Conservation (phyloP, 2,329 filamentous ascomycete species). For the Colletotrichum sp. region DNA sequence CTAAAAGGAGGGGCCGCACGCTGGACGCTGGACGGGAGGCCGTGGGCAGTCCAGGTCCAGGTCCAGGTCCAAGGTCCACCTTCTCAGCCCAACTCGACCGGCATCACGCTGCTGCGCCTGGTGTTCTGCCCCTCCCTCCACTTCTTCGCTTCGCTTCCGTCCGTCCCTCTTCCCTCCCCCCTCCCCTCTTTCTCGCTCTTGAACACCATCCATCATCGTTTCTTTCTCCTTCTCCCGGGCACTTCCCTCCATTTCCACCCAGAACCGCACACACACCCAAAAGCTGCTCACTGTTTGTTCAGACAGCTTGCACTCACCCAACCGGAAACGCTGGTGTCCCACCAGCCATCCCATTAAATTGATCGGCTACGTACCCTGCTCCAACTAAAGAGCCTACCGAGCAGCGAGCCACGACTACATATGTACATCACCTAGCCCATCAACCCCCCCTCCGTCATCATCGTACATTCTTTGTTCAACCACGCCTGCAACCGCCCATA, state of each 20-base stretch:
- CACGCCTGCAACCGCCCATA: conserved; percentile 3
- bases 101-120: background rate
- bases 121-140: conserved; percentile 1
- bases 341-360: conserved; percentile 13
- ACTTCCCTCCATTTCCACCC: background rate
- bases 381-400: background rate
- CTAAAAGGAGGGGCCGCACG: background rate
- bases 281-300: background rate
- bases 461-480: conserved; percentile 15
- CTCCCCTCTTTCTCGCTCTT: background rate
- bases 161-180: background rate
- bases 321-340: background rate
- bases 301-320: background rate
- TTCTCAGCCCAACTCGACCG: conserved; percentile 7
- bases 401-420: background rate
- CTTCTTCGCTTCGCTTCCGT: background rate
- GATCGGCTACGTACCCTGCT: background rate
- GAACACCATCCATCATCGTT: background rate
- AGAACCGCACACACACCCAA: background rate
- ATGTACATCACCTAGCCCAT: conserved; percentile 11
- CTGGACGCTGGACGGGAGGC: background rate
- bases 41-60: background rate
- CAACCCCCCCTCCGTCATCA: conserved; percentile 18
- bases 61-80: background rate
- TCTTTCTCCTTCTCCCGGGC: conserved; percentile 10